Evolutionary conservation across 2,329 filamentous ascomycete species (phyloP), one percentile per base, ranked within the genome.

Genomic region (Fusarium coffeatum): DNA sequence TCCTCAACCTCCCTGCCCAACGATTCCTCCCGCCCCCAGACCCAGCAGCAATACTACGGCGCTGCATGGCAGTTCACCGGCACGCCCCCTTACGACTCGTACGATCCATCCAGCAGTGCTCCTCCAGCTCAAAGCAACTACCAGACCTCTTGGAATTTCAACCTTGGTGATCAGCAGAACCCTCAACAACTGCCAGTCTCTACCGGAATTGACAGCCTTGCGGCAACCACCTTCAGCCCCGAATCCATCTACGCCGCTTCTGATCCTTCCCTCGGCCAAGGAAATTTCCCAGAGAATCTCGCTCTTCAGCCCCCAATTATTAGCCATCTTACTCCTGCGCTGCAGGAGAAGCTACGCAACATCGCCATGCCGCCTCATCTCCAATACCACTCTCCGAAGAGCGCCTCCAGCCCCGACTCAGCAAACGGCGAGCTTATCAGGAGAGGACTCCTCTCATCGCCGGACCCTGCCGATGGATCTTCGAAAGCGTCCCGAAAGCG

Each of bases 311-410:
- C 71, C 49, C 68, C 71, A 48, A 56, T 75, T 25, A 64, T 76
- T 25, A 72, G 75, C 42, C 72, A 76, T 28, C 79, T 90, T 57
- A 89, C 87, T 37, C 84, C 85, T 32, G 87, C 87, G 25, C 85
- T 89, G 76, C 86, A 88, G 74, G 87, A 90, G 75, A 85, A 87
- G 74, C 81, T 90, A 48, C 86, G 85, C 71, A 88, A 83, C 66
- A 90, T 90, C 74, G 88, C 88, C 71, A 90, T 90, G 88, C 88
- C 89, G 16, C 81, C 85, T 25, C 86, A 89, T 69, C 83, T 90
- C 20, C 86, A 87, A 70, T 90, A 89, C 69, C 83, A 86, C 65
- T 88, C 86, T 41, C 87, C 87, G 30, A 85, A 84, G 77, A 88
- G 86, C 76, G 85, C 85, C 68, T 80, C 85, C 48, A 90, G 88